A percentile compares a stretch with the other conserved stretches of the same genome.
phyloP scores from a whole-genome alignment of 176 grass and related monocot species.

The Rhynchospora tenuis region DNA sequence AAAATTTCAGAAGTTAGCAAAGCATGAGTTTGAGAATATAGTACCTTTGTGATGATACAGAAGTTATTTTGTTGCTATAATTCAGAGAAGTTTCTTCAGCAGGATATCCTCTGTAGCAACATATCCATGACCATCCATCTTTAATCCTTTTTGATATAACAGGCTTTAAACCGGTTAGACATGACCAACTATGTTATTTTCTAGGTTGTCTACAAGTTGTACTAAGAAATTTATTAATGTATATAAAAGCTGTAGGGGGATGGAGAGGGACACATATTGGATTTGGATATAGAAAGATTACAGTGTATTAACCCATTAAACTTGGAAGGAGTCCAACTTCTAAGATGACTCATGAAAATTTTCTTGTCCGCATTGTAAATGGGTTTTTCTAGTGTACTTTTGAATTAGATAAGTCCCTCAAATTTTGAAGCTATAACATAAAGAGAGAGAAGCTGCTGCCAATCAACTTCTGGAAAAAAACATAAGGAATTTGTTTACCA shows the following conservation, averaged over 20 bases:
- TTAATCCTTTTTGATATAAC: constrained; percentile 6
- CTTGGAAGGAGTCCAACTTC: not conserved
- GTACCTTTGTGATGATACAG: constrained; percentile 21
- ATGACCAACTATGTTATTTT: constrained; percentile 19
- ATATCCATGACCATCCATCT: constrained; percentile 6
- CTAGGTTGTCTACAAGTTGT: constrained; percentile 19
- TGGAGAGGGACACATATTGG: not conserved
- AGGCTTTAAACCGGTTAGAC: constrained; percentile 12
- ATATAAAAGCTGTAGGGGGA: constrained; percentile 4
- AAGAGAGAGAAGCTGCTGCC: not conserved
- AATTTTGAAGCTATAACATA: not conserved
- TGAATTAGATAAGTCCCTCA: not conserved
- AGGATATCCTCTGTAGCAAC: constrained; percentile 5
- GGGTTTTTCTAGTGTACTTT: not conserved
- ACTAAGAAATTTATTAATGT: not conserved
- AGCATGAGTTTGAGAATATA: not conserved
- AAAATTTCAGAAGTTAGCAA: not conserved
- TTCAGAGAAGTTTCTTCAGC: constrained; percentile 11
- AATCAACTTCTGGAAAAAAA: too few relatives aligned
- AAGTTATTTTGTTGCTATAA: not conserved
- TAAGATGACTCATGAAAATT: not conserved
- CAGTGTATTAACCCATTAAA: not conserved
- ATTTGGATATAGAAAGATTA: not conserved
- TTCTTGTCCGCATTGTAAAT: not conserved
- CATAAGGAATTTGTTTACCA: not conserved